Conservation (phyloP, 2,329 filamentous ascomycete species). For the Aspergillus aculeatinus region DNA sequence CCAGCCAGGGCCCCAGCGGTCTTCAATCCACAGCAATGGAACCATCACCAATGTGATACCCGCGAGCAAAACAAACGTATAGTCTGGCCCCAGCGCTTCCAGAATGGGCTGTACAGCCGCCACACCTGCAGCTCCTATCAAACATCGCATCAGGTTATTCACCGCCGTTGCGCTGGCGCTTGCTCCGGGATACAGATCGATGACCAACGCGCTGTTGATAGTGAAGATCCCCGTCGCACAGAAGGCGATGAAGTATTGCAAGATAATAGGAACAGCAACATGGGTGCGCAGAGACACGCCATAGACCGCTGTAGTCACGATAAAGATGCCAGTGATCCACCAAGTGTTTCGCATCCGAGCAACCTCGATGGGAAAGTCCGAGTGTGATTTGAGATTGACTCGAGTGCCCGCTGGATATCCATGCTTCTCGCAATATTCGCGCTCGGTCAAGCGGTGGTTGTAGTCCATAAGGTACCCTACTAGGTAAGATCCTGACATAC, state of each 20-base stretch:
- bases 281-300: slow-evolving; percentile 25
- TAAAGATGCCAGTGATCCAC: slow-evolving; percentile 21
- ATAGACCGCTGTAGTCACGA: slow-evolving; percentile 31
- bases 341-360: slow-evolving; percentile 41
- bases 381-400: slow-evolving; percentile 27
- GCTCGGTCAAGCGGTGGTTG: slow-evolving; percentile 37
- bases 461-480: slow-evolving; percentile 32
- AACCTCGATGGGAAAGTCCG: slow-evolving; percentile 45
- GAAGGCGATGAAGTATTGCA: slow-evolving; percentile 41
- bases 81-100: slow-evolving; percentile 30
- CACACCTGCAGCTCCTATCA: slow-evolving; percentile 37
- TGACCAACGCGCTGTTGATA: slow-evolving; percentile 37
- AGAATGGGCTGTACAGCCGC: slow-evolving; percentile 35
- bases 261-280: slow-evolving; percentile 36
- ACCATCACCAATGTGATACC: slow-evolving; percentile 27
- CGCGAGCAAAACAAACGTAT: slow-evolving; percentile 29
- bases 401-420: slow-evolving; percentile 5
- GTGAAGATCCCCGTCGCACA: slow-evolving; percentile 36
- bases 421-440: slow-evolving; percentile 15
- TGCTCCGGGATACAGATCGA: slow-evolving; percentile 37
- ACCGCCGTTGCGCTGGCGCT: slow-evolving; percentile 39
- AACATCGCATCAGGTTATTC: slow-evolving; percentile 39
- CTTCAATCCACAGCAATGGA: slow-evolving; percentile 27
- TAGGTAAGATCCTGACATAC: slow-evolving; percentile 6
- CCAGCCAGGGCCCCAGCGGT: slow-evolving; percentile 29